phyloP scores from a whole-genome alignment of 768 basidiomycete species.

The Aureoboletus auriporus region DNA sequence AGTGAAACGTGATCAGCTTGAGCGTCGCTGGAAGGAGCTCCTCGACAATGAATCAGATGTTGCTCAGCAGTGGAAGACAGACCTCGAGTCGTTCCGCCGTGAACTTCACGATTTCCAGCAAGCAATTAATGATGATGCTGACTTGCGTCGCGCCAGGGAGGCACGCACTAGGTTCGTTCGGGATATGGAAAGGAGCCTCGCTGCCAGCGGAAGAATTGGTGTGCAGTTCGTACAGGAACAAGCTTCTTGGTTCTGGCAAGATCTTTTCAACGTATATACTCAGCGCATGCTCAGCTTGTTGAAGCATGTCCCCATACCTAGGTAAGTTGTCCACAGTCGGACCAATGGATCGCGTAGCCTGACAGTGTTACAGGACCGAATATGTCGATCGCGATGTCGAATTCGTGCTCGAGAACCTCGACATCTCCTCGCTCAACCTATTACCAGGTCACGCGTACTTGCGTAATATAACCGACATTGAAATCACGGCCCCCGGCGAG shows the following conservation, averaged over 20 bases:
- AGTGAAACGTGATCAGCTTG: slow-evolving; percentile 41
- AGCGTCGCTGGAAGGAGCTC: slow-evolving; percentile 46
- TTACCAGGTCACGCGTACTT: slow-evolving; percentile 70
- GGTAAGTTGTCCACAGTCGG: slow-evolving; percentile 34
- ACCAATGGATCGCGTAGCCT: neutral
- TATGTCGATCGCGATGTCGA: slow-evolving; percentile 66
- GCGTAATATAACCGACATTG: slow-evolving; percentile 64
- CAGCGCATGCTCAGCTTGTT: slow-evolving; percentile 52
- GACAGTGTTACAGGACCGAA: slow-evolving; percentile 48
- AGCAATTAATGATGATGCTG: slow-evolving; percentile 46
- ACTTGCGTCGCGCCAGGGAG: slow-evolving; percentile 42
- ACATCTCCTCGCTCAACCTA: slow-evolving; percentile 61
- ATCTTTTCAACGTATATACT: slow-evolving; percentile 75
- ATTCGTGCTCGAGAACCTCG: slow-evolving; percentile 71
- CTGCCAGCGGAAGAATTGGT: slow-evolving; percentile 36
- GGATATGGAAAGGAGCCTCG: slow-evolving; percentile 44
- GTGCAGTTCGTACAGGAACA: slow-evolving; percentile 55
- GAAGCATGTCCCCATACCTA: slow-evolving; percentile 65
- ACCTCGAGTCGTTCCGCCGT: slow-evolving; percentile 42
- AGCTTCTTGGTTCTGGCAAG: slow-evolving; percentile 76
- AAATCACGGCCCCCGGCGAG: slow-evolving; percentile 42
- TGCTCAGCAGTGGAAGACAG: slow-evolving; percentile 48
- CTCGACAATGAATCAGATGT: slow-evolving; percentile 40
- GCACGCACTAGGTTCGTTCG: slow-evolving; percentile 47
- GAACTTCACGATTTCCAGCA: slow-evolving; percentile 44